phyloP scores from a whole-genome alignment of 257 asterid species.

The Handroanthus guayacan region DNA sequence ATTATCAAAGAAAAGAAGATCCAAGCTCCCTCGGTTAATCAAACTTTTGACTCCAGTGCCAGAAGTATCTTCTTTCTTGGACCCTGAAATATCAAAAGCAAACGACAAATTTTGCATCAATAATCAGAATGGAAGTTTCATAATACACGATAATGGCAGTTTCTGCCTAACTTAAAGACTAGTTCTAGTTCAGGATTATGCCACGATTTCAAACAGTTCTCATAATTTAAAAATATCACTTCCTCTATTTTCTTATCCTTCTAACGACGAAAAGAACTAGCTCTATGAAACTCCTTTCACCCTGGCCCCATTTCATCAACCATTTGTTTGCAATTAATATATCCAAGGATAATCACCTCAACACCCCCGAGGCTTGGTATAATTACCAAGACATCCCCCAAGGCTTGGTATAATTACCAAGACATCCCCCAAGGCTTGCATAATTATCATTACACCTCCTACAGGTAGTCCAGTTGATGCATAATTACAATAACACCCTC shows the following conservation, averaged over 20 bases:
- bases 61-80: slow-evolving; percentile 89
- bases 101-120: slow-evolving; percentile 15
- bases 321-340: neutral
- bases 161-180: neutral
- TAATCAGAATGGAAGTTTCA: neutral
- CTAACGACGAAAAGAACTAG: slow-evolving; percentile 17
- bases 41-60: slow-evolving; percentile 75
- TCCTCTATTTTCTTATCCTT: neutral
- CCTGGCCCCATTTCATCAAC: slow-evolving; percentile 12
- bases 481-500: too few species aligned
- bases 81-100: slow-evolving; percentile 59
- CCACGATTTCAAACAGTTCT: slow-evolving; percentile 1
- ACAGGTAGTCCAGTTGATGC: too few species aligned
- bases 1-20: slow-evolving; percentile 30
- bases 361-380: too few species aligned
- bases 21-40: slow-evolving; percentile 30
- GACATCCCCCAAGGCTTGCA: too few species aligned
- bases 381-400: too few species aligned
- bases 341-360: too few species aligned
- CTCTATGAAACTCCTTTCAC: slow-evolving; percentile 11
- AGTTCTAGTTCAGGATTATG: neutral
- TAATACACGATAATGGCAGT: slow-evolving; percentile 2
- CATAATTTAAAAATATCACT: neutral
- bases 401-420: too few species aligned
- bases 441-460: too few species aligned